Evolutionary conservation across 192 early-diverging fungal genomes (phyloP), one percentile per base, ranked within the genome.

Genomic region (Chytriomyces sp.): DNA sequence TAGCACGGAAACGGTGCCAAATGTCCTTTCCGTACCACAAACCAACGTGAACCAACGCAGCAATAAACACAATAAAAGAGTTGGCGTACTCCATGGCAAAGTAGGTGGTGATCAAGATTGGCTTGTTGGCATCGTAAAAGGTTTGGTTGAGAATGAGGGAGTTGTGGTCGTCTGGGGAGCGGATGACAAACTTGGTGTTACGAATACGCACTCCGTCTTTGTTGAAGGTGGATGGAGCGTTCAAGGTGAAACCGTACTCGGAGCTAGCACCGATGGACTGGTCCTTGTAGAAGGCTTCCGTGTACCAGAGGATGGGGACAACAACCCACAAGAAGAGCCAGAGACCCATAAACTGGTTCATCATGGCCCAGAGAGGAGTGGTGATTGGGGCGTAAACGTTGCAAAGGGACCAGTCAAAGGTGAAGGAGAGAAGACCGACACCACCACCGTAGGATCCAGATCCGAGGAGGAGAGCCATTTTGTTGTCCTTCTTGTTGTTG

Each of bases 271-370:
- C 76, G 26, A 77, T 18, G 16, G 13, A 8, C 46, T 69, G 65
- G 46, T 77, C 76, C 8, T 35, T 59, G 26, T 45, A 24, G 67
- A 69, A 69, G 46, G 67, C 26, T 18, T 69, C 46, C 1, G 11
- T 47, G 67, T n/a, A 69, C 46, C 26, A 69, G 16, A 69, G 46
- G 16, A 69, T 77, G 18, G 94, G 94, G 6, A 87, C 83, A 23
- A 92, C 71, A 71, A 94, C 85, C 91, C 92, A 95, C 82, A 92
- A 88, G 61, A 91, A 87, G 48, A 93, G 84, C 23, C 89, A 82
- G 67, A 91, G 91, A 4, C 93, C 92, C 18, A 86, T 90, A 71
- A 92, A 85, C 75, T 92, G 87, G 69, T 94, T 94, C 80, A 87
- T 88, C 43, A 88, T 82, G 43, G 89, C 88, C 69, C 85, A 86